Conservation (phyloP, 139 green algal genomes). For the Desmodesmus armatus region DNA sequence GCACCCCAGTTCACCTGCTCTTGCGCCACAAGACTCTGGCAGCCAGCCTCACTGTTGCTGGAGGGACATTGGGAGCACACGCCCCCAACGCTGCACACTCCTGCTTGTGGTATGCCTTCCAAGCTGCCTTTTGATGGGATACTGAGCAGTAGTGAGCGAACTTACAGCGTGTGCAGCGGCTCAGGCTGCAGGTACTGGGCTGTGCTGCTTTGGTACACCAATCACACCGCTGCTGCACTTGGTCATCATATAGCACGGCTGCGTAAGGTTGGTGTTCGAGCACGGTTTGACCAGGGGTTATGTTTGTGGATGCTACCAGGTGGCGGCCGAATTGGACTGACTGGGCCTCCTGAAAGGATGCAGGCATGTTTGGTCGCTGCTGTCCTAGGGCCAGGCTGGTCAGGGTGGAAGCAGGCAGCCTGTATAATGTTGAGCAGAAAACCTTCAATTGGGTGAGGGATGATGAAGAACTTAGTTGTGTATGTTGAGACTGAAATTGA, state of each 20-base stretch:
- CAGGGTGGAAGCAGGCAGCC: no score
- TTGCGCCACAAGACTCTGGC: conserved; percentile 63
- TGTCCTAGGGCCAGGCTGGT: no score
- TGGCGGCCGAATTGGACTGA: conserved; percentile 56
- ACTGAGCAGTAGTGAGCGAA: conserved; percentile 64
- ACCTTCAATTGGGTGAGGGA: no score
- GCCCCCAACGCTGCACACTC: conserved; percentile 71
- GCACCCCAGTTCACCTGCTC: conserved; percentile 37
- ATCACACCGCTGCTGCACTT: conserved; percentile 54
- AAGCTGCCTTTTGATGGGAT: conserved; percentile 71
- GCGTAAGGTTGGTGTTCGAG: conserved; percentile 53
- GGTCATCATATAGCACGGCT: conserved; percentile 56
- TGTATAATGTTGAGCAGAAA: no score
- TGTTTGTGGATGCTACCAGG: conserved; percentile 44
- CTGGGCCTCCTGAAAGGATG: no score
- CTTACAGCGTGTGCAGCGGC: conserved; percentile 65
- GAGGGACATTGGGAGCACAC: conserved; percentile 60
- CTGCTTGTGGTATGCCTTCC: conserved; percentile 61
- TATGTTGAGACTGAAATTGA: no score
- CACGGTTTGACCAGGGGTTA: conserved; percentile 45
- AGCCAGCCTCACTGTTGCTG: conserved; percentile 71
- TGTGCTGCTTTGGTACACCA: conserved; percentile 48
- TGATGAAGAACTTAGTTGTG: no score
- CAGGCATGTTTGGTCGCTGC: no score
- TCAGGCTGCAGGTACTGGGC: no score